A percentile compares a stretch with the other conserved stretches of the same genome.
Evolutionary conservation across 306 rosid species (phyloP).

Genomic region (Cicer cuneatum): DNA sequence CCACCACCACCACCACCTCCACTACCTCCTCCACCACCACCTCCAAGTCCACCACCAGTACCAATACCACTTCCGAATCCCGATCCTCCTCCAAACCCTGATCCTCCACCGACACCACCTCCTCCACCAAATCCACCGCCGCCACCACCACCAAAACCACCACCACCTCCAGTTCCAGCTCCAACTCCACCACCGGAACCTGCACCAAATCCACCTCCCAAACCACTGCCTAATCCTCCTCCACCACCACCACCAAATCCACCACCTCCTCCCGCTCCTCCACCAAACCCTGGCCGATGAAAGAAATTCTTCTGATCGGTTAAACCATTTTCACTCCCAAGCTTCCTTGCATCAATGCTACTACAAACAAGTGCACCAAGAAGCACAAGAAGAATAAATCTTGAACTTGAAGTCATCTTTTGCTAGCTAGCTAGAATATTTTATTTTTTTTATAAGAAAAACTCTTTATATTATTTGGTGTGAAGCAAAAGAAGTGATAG

Average conservation of each 20-base stretch:
- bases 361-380: conserved; percentile 61
- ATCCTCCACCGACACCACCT: conserved; percentile 54
- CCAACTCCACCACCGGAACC: conserved; percentile 45
- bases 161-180: conserved; percentile 50
- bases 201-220: conserved; percentile 57
- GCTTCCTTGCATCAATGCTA: conserved; percentile 63
- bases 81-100: conserved; percentile 59
- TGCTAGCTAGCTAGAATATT: background rate
- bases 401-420: conserved; percentile 49
- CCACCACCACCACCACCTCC: conserved; percentile 51
- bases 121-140: conserved; percentile 59
- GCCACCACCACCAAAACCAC: conserved; percentile 51
- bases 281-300: conserved; percentile 52
- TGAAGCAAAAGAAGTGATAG: background rate
- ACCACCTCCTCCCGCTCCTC: conserved; percentile 68
- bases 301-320: conserved; percentile 54
- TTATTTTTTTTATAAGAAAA: background rate
- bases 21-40: conserved; percentile 59
- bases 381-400: conserved; percentile 53
- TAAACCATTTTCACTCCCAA: conserved; percentile 48
- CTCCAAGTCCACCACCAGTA: conserved; percentile 53
- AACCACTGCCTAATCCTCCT: conserved; percentile 52
- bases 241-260: conserved; percentile 63
- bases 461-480: background rate
- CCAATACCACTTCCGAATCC: conserved; percentile 54